Evolutionary conservation across 768 basidiomycete genomes (phyloP).

Genomic region (Auriscalpium orientale): DNA sequence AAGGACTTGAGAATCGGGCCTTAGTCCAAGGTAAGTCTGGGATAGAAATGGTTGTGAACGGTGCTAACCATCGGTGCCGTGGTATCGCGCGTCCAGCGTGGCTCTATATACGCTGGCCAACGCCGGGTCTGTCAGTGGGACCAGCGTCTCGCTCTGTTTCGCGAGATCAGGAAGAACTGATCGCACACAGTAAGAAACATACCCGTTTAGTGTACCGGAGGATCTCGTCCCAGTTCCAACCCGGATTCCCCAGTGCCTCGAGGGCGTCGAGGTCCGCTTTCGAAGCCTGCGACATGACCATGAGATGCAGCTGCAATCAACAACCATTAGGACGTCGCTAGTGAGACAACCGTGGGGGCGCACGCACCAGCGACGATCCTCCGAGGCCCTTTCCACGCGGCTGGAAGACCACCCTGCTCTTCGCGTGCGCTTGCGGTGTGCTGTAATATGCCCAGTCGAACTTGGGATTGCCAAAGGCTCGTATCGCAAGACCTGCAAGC

Average conservation of each 20-base stretch:
- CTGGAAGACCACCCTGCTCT: constrained; percentile 13
- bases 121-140: background rate
- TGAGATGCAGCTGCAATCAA: background rate
- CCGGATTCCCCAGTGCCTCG: constrained; percentile 19
- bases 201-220: constrained; percentile 19
- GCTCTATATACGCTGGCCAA: background rate
- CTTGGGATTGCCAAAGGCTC: background rate
- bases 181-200: background rate
- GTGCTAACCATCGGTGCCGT: constrained; percentile 7
- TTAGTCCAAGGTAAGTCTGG: background rate
- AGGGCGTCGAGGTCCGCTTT: constrained; percentile 9
- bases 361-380: constrained; percentile 18
- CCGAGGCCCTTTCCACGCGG: constrained; percentile 24
- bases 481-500: background rate
- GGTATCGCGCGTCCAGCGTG: background rate
- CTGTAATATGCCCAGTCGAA: constrained; percentile 22
- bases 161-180: background rate
- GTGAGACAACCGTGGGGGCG: background rate
- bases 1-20: constrained; percentile 16
- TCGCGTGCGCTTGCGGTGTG: constrained; percentile 18
- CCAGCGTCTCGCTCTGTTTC: constrained; percentile 6
- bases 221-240: constrained; percentile 21
- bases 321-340: too few species aligned
- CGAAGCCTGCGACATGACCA: constrained; percentile 1
- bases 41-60: too few species aligned